Base-by-base conservation (phyloP, 306 rosid species). In the Sesbania bispinosa region DNA sequence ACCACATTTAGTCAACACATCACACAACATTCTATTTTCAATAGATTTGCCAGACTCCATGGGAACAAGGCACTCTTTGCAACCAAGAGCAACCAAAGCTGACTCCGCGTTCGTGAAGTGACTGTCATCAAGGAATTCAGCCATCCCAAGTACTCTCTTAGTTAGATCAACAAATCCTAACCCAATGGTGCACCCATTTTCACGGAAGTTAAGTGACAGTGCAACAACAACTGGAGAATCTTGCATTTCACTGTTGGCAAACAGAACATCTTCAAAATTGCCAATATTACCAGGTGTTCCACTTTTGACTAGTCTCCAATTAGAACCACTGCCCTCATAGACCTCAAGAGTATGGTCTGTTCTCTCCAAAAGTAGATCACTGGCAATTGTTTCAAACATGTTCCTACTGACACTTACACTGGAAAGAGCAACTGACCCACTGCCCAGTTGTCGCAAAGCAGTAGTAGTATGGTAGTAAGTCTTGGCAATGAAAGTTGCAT, bases 241-340 rank as follows among this genome's bases (percentile, higher is more conserved):
- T 78, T 94, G 99, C 99, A 94, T 94, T 78, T 94, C 99, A 76
- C 89, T 89, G 85, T 86, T 94, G 68, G 99, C 92, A 79, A 94
- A 94, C 69, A 94, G 81, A 79, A 90, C 83, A 60, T 89, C 96
- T 86, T 94, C 96, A 35, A 94, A 94, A 57, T 90, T 86, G 64
- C 95, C 88, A 53, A 94, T 85, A 85, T 91, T 94, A 30, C 99
- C 99, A 75, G 99, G 99, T 3, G 96, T 87, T 71, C 99, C 99
- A 81, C 86, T 86, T 86, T 89, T 90, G 51, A 82, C 78, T 67
- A 86, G 86, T 74, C 81, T 89, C 99, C 99, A 94, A 43, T 81
- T 89, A 33, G 93, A 94, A 72, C 96, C 91, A 77, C 95, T 87
- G 1, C 97, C 99, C 88, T 89, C 97, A 43, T 91, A 94, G 61